Evolutionary conservation across 352 stramenopile genomes (phyloP), one percentile per base, ranked within the genome.

Genomic region (Globisporangium camurandrum): DNA sequence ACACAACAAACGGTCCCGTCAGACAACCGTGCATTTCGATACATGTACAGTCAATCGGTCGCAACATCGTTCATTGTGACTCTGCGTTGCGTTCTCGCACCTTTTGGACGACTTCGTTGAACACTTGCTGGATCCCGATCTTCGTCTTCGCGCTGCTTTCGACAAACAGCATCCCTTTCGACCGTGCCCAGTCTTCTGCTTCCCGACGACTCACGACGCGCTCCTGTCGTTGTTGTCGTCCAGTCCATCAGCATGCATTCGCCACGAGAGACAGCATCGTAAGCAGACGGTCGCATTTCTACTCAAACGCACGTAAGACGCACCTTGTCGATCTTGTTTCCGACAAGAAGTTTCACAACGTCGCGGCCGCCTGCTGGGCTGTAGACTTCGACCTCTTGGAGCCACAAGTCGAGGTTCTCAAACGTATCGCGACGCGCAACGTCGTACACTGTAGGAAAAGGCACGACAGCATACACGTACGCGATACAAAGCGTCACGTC

Each of bases 51-150:
- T n/a, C n/a, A n/a, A n/a, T n/a, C n/a, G n/a, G n/a, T n/a, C n/a
- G n/a, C n/a, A n/a, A n/a, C n/a, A n/a, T n/a, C n/a, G n/a, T n/a
- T n/a, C n/a, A n/a, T n/a, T n/a, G n/a, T n/a, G n/a, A n/a, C n/a
- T n/a, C n/a, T n/a, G n/a, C n/a, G n/a, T n/a, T 7, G 5, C 37
- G 20, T 10, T 14, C 30, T 19, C 64, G 23, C 40, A 98, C 95
- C 73, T 99, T 98, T 69, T 98, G 89, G 28, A 98, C 93, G 40
- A 98, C 93, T 82, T 98, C 96, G 62, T 97, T 95, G 67, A 99
- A 99, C 47, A 95, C 83, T 77, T 98, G 89, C 63, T 96, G 90
- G 51, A 98, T 97, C 30, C 93, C 93, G 49, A 94, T 89, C 54
- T 85, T 84, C 57, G 95, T 98, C 69, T 98, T 98, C 9, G 95